phyloP scores from a whole-genome alignment of 495 filamentous ascomycete species.

The Hypoxylon fragiforme region DNA sequence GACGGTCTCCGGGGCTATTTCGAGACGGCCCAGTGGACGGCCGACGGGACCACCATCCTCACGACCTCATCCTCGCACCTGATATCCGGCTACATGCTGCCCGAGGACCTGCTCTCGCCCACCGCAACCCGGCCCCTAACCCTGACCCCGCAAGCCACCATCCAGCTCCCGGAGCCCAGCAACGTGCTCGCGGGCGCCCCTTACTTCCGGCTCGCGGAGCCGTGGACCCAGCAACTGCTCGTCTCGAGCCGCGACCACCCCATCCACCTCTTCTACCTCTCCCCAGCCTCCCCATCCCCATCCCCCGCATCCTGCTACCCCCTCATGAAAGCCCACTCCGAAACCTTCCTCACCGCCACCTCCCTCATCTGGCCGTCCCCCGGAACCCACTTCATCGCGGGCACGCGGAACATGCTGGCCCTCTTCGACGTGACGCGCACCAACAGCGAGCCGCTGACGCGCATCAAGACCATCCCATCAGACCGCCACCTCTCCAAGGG shows the following conservation, averaged over 20 bases:
- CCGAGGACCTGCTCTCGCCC: conserved; percentile 67
- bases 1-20: conserved; percentile 51
- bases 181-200: conserved; percentile 75
- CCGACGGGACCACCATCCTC: conserved; percentile 81
- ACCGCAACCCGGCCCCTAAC: conserved; percentile 41
- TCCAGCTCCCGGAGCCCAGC: conserved; percentile 67
- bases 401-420: conserved; percentile 71
- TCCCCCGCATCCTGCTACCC: conserved; percentile 64
- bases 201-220: conserved; percentile 66
- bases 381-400: conserved; percentile 69
- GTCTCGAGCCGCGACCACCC: conserved; percentile 70
- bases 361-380: conserved; percentile 69
- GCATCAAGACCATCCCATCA: conserved; percentile 74
- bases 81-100: conserved; percentile 73
- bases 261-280: conserved; percentile 64
- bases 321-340: conserved; percentile 72
- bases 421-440: conserved; percentile 75
- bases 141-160: conserved; percentile 63
- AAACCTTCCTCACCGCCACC: conserved; percentile 74
- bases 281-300: conserved; percentile 27
- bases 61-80: conserved; percentile 71
- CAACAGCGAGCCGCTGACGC: conserved; percentile 59
- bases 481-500: conserved; percentile 70
- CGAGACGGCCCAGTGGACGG: conserved; percentile 62
- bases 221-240: conserved; percentile 68